A percentile compares a stretch with the other conserved stretches of the same genome.
Conservation (phyloP, 176 grass and related monocot genomes). For the Eleusine indica region DNA sequence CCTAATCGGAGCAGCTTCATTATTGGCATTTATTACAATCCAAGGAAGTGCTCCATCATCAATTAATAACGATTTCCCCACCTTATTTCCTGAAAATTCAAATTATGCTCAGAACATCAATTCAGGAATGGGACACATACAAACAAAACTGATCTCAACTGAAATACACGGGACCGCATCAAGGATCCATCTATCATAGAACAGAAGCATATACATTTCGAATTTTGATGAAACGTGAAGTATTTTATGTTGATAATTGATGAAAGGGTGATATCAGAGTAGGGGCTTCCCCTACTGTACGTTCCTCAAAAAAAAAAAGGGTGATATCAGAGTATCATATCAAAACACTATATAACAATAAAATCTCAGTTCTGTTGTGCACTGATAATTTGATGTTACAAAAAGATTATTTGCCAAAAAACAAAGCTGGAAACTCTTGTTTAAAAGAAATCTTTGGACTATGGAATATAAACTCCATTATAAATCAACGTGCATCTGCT, state of each 20-base stretch:
- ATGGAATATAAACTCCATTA: neutral
- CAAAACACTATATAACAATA: neutral
- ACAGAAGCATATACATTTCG: neutral
- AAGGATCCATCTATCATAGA: slow-evolving; percentile 10
- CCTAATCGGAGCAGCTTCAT: slow-evolving; percentile 95
- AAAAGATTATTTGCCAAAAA: neutral
- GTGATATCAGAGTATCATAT: neutral
- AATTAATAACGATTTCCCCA: slow-evolving; percentile 82
- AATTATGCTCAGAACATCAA: slow-evolving; percentile 7
- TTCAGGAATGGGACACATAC: neutral
- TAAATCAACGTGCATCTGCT: neutral
- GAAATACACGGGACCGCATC: neutral
- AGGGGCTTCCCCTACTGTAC: neutral
- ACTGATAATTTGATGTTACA: neutral
- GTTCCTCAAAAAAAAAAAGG: neutral
- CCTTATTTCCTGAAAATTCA: slow-evolving; percentile 68
- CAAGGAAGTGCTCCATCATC: slow-evolving; percentile 94
- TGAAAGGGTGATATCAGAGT: neutral
- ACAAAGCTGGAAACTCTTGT: neutral
- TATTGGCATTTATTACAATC: slow-evolving; percentile 98
- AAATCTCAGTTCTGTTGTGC: neutral
- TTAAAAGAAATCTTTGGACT: neutral
- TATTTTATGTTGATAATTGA: neutral
- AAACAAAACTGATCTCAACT: neutral
- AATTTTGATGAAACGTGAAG: neutral